Base-by-base conservation (phyloP, 1,284 basidiomycete genomes). In the Pholiota adiposa region DNA sequence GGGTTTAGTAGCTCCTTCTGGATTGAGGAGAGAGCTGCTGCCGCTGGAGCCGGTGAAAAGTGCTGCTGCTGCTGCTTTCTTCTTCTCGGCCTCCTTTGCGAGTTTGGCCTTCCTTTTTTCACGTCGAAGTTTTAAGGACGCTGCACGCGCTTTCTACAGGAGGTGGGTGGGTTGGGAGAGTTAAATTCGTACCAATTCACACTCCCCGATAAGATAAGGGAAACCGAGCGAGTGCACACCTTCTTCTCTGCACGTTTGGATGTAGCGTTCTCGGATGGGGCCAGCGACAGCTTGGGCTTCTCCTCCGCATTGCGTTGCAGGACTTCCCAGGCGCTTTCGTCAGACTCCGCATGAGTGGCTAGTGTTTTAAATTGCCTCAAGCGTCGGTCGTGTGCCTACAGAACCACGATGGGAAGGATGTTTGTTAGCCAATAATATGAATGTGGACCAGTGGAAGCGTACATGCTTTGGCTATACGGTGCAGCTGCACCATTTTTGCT, bases 401-500 rank as follows among this genome's bases (percentile, higher is more conserved):
- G 25, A 18, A 34, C 5, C 25, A 1, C 18, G 11, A 46, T 43
- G 29, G 55, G 59, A 25, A 43, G 57, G 44, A 4, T 53, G 40
- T 38, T 54, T 48, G 48, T 73, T 58, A 69, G 63, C 64, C 50
- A 56, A 54, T 25, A 58, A 48, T 34, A 56, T 56, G 21, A 31
- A 46, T 50, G 54, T 49, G 27, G 21, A 60, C 36, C 40, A 65
- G 61, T 58, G 52, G 62, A 70, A 79, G 66, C 70, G 61, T 67
- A 85, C 89, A 74, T 80, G 88, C 92, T 70, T 83, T 85, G 53
- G 90, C 89, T 18, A 75, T 77, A 59, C 81, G 75, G 74, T 95
- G 93, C 11, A 83, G 74, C 59, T 80, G 75, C 14, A 83, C 78
- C 85, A 91, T 88, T 54, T 78, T 79, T 12, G 70, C 62, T 56